A percentile compares a stretch with the other conserved stretches of the same genome.
Evolutionary conservation across 2,329 filamentous ascomycete genomes (phyloP).

Genomic region (Apiospora sp.): DNA sequence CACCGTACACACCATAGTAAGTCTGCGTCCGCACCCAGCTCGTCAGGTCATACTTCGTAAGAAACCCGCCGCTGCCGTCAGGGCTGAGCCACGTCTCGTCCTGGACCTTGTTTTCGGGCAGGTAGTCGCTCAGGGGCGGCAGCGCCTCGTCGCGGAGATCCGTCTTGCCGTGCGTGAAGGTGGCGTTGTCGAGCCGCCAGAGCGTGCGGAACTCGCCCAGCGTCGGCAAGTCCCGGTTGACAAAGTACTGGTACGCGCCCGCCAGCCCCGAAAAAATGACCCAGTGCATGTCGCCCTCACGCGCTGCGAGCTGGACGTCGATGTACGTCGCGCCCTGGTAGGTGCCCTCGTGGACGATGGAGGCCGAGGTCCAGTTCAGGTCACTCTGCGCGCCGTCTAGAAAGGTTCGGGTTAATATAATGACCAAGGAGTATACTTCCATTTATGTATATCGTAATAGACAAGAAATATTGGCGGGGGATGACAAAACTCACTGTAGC

Average conservation of each 20-base stretch:
- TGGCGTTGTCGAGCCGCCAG: constrained; percentile 57
- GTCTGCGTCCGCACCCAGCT: constrained; percentile 46
- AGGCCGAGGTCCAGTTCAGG: constrained; percentile 55
- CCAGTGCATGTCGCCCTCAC: constrained; percentile 60
- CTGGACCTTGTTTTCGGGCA: constrained; percentile 55
- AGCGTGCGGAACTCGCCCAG: constrained; percentile 60
- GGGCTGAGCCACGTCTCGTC: constrained; percentile 60
- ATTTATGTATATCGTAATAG: not conserved
- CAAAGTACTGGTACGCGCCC: constrained; percentile 64
- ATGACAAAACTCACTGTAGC: constrained; percentile 38
- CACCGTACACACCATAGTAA: constrained; percentile 60
- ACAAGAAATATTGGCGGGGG: too few relatives aligned
- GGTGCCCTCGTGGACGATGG: constrained; percentile 45
- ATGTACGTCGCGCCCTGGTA: constrained; percentile 50
- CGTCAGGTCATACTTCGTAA: constrained; percentile 59
- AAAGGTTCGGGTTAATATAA: not conserved
- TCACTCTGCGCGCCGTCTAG: constrained; percentile 55
- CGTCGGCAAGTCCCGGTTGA: constrained; percentile 55
- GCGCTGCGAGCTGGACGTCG: constrained; percentile 56
- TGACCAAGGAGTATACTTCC: not conserved
- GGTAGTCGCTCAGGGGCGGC: constrained; percentile 52
- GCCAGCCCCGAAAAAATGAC: constrained; percentile 56
- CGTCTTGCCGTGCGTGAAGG: constrained; percentile 55
- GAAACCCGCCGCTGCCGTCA: constrained; percentile 51
- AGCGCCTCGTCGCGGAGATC: constrained; percentile 54